Conservation (phyloP, 129 eudicot species). For the Rutidosis leptorrhynchoides region DNA sequence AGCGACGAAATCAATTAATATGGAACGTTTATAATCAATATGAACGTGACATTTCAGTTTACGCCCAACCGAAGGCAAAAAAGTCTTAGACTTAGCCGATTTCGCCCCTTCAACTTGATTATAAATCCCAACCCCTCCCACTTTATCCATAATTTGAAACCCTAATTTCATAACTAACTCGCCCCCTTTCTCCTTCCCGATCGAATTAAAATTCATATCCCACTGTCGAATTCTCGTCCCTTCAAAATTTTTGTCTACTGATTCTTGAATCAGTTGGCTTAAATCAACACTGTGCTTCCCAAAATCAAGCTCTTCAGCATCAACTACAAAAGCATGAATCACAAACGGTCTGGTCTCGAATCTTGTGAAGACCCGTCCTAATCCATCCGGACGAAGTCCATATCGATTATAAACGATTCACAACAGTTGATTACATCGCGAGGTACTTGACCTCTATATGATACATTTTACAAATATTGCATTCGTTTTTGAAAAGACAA, state of each 20-base stretch:
- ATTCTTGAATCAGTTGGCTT: slow-evolving; percentile 73
- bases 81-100: slow-evolving; percentile 33
- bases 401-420: no score
- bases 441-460: no score
- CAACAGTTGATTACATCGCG: no score
- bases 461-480: no score
- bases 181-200: slow-evolving; percentile 92
- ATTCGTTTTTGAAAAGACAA: no score
- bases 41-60: no score
- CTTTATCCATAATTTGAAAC: slow-evolving; percentile 96
- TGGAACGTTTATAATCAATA: no score
- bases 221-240: slow-evolving; percentile 76
- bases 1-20: no score
- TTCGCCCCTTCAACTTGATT: slow-evolving; percentile 49
- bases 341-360: slow-evolving; percentile 82
- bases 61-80: slow-evolving; percentile 60
- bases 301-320: slow-evolving; percentile 84
- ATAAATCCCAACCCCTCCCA: slow-evolving; percentile 71
- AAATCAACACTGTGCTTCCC: slow-evolving; percentile 67
- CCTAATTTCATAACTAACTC: slow-evolving; percentile 77
- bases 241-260: slow-evolving; percentile 60
- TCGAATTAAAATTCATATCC: slow-evolving; percentile 62
- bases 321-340: slow-evolving; percentile 74
- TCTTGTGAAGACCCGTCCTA: no score
- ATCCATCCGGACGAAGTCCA: no score